Base-by-base conservation (phyloP, 441 rosid genomes). In the Dalechampia spathulata region DNA sequence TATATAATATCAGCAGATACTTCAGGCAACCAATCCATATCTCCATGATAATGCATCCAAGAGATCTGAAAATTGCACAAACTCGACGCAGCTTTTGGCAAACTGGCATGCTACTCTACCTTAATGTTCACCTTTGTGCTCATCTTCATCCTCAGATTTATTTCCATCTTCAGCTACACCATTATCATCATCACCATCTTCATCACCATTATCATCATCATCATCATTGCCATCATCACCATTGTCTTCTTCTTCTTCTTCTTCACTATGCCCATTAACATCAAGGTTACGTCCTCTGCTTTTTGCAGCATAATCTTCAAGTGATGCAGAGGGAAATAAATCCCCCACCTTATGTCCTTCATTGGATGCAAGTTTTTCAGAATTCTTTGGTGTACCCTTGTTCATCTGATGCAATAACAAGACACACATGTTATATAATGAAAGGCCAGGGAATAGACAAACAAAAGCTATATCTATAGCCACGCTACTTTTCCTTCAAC, bases 311-410 rank as follows among this genome's bases (percentile, higher is more conserved):
- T 91, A 87, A 49, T 77, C 85, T 60, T 91, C 96, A 17, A 91
- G 93, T 5, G 96, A 80, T 66, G 81, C 68, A 20, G 83, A 58
- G 10, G 95, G 95, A 72, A 85, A 91, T 62, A 87, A 63, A 30
- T 83, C 96, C 49, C 96, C 95, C 30, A 86, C 98, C 72, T 82
- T 85, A 63, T 69, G 82, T 38, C 76, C 84, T 53, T 75, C 81
- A 49, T 71, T 73, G 32, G 74, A 39, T 4, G 71, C 69, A 5
- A 51, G 20, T 61, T 72, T 82, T 15, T 62, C 72, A 23, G 85
- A 58, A 46, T 68, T 69, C 19, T 73, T 73, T 1, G 85, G 61
- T 51, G 76, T 81, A 52, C 69, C 74, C 71, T 74, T 82, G 73
- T 82, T 80, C 94, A 82, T 82, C 98, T 87, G 78, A 70, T 44